A percentile compares a stretch with the other conserved stretches of the same genome.
Conservation (phyloP, 805 yeast genomes). For the Saturnispora hagleri region DNA sequence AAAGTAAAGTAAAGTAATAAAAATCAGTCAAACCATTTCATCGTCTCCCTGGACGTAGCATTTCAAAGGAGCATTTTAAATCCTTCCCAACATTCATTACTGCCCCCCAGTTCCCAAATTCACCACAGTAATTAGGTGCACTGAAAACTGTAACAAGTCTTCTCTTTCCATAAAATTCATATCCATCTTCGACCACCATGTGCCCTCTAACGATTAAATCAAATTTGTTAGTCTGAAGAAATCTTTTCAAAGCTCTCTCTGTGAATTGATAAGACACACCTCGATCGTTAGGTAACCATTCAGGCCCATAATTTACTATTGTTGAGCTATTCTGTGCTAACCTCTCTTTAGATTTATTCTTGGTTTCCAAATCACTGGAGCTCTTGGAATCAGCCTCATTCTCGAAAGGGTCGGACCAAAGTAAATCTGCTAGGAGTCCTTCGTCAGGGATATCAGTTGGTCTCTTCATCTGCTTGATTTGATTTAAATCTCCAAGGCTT, state of each 20-base stretch:
- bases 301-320: constrained; percentile 17
- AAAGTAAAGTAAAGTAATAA: background rate
- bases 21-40: background rate
- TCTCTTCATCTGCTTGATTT: constrained; percentile 61
- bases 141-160: constrained; percentile 70
- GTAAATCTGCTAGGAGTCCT: constrained; percentile 66
- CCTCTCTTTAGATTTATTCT: background rate
- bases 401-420: constrained; percentile 75
- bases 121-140: constrained; percentile 82
- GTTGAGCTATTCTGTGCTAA: background rate
- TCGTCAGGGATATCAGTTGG: constrained; percentile 81
- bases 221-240: constrained; percentile 56
- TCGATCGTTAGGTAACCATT: constrained; percentile 77
- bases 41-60: constrained; percentile 42
- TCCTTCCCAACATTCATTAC: constrained; percentile 65
- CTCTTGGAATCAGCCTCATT: constrained; percentile 16
- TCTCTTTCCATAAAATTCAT: constrained; percentile 69
- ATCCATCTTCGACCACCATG: constrained; percentile 87
- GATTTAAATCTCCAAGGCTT: constrained; percentile 51
- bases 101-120: constrained; percentile 73
- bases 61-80: constrained; percentile 62
- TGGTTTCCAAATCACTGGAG: background rate
- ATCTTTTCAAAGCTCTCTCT: constrained; percentile 60
- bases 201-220: constrained; percentile 78
- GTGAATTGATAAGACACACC: constrained; percentile 78